Conservation (phyloP, 2,329 filamentous ascomycete species). For the Corynespora cassiicola region DNA sequence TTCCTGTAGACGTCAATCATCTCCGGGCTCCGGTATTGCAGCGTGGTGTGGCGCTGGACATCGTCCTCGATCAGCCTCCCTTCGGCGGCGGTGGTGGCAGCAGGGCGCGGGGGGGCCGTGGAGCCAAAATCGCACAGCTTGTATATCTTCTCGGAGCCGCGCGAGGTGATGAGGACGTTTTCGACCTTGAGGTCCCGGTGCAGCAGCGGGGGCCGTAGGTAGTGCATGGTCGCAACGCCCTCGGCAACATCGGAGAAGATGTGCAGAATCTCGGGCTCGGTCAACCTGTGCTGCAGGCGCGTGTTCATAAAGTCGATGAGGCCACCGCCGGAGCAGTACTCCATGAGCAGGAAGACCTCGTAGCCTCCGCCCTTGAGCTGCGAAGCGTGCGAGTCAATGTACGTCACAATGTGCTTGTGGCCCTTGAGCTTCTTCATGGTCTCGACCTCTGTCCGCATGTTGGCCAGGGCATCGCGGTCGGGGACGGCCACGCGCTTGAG, state of each 20-base stretch:
- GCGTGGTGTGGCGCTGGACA: constrained; percentile 93
- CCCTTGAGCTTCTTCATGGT: constrained; percentile 99
- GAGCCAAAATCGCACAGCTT: constrained; percentile 99
- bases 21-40: constrained; percentile 97
- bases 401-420: constrained; percentile 94
- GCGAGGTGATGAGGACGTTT: constrained; percentile 86
- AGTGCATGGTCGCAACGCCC: constrained; percentile 98
- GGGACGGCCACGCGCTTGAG: constrained; percentile 95
- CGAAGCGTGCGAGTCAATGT: constrained; percentile 97
- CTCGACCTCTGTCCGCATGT: constrained; percentile 98
- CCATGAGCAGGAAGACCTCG: constrained; percentile 98
- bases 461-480: constrained; percentile 90
- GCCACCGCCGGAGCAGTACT: constrained; percentile 92
- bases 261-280: constrained; percentile 94
- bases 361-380: constrained; percentile 92
- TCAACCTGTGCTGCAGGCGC: constrained; percentile 90
- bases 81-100: constrained; percentile 85
- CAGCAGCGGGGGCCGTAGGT: constrained; percentile 89
- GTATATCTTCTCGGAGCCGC: constrained; percentile 74
- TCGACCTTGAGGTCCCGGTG: constrained; percentile 98
- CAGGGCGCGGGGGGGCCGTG: constrained; percentile 80
- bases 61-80: constrained; percentile 95
- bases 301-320: constrained; percentile 99
- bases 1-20: constrained; percentile 99
- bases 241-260: constrained; percentile 97